Percentiles rank a stretch among this genome's conserved stretches.
phyloP scores from a whole-genome alignment of 129 eudicot species.

The Flaveria ramosissima region DNA sequence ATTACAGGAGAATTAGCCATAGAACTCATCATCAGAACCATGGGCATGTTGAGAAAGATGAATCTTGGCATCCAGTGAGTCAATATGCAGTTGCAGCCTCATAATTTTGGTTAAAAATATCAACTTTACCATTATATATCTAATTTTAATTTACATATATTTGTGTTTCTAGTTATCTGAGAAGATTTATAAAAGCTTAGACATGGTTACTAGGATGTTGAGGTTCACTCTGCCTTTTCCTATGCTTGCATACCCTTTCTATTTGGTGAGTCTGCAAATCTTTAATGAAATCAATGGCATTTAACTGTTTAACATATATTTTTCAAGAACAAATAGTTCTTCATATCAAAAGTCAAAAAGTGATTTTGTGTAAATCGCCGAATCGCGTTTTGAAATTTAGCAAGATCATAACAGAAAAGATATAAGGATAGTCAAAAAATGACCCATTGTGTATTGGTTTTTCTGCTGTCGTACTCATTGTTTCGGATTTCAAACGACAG shows the following conservation, averaged over 20 bases:
- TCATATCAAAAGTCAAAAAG: neutral
- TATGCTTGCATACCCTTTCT: conserved; percentile 92
- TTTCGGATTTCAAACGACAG: conserved; percentile 39
- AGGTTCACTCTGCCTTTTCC: conserved; percentile 95
- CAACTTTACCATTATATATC: conserved; percentile 2
- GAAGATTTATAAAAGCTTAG: conserved; percentile 66
- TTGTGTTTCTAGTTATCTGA: conserved; percentile 58
- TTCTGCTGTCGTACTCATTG: conserved; percentile 20
- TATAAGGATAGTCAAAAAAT: neutral
- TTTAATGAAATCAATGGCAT: neutral
- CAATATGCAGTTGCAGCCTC: conserved; percentile 2
- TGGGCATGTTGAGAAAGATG: conserved; percentile 47
- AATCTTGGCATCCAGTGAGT: conserved; percentile 50
- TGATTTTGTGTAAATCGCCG: neutral
- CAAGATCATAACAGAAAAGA: neutral
- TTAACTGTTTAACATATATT: neutral
- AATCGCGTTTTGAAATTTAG: neutral
- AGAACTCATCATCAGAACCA: conserved; percentile 51
- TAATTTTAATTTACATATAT: neutral
- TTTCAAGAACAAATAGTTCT: neutral
- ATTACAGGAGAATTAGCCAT: conserved; percentile 56
- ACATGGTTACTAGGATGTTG: conserved; percentile 46
- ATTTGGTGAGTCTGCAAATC: conserved; percentile 61
- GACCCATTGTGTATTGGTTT: conserved; percentile 23
- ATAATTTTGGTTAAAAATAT: conserved; percentile 3